phyloP scores from a whole-genome alignment of 1,284 basidiomycete species.

The Ustilago vetiveriae region DNA sequence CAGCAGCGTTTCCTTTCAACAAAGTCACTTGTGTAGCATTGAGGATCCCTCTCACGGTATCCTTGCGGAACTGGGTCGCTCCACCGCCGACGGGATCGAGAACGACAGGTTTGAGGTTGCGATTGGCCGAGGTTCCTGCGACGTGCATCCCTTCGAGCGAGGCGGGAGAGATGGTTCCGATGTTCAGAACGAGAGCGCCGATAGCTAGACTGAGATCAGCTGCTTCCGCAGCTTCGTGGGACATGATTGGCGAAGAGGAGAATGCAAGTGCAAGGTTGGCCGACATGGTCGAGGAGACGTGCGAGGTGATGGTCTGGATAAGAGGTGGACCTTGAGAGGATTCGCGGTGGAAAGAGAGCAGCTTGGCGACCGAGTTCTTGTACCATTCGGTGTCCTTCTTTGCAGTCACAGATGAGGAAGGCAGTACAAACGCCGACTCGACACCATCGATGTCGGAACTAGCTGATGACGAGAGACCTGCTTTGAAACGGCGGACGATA shows the following conservation, averaged over 20 bases:
- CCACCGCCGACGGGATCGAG: slow-evolving; percentile 95
- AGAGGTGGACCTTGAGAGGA: slow-evolving; percentile 40
- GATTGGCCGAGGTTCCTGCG: slow-evolving; percentile 72
- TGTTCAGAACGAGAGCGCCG: slow-evolving; percentile 83
- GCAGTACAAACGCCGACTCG: slow-evolving; percentile 24
- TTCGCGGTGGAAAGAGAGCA: slow-evolving; percentile 40
- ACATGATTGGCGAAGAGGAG: slow-evolving; percentile 91
- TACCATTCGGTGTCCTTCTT: slow-evolving; percentile 22
- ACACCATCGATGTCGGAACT: slow-evolving; percentile 8
- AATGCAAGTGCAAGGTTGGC: slow-evolving; percentile 90
- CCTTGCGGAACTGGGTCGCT: slow-evolving; percentile 78
- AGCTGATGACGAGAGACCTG: slow-evolving; percentile 30
- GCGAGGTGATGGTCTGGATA: slow-evolving; percentile 81
- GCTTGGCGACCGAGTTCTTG: slow-evolving; percentile 14
- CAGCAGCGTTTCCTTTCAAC: slow-evolving; percentile 94
- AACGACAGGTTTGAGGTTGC: slow-evolving; percentile 74
- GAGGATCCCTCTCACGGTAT: slow-evolving; percentile 76
- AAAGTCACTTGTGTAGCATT: slow-evolving; percentile 86
- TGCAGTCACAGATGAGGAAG: background rate
- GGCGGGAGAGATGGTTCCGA: slow-evolving; percentile 81
- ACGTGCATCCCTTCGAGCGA: slow-evolving; percentile 78
- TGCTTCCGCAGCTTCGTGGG: slow-evolving; percentile 76
- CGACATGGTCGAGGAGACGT: slow-evolving; percentile 87
- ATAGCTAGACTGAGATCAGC: slow-evolving; percentile 78
- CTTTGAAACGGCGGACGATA: slow-evolving; percentile 67